phyloP scores from a whole-genome alignment of 2,329 filamentous ascomycete species.

The Cordyceps cicadae region DNA sequence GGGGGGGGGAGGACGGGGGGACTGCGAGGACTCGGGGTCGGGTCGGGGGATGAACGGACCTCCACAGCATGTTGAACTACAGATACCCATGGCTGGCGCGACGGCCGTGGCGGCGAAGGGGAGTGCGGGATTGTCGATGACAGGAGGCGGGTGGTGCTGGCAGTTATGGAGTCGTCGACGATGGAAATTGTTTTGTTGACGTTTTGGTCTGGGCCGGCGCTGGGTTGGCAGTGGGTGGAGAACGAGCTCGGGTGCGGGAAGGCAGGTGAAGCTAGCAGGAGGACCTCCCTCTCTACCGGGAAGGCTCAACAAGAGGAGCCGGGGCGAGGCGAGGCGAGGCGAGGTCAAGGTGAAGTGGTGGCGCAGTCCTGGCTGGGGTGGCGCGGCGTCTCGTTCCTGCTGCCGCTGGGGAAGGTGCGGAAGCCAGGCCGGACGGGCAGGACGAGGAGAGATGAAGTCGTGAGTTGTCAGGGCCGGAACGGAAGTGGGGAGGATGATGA shows the following conservation, averaged over 20 bases:
- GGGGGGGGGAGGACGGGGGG: neutral
- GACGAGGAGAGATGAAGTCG: neutral
- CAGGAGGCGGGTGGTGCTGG: neutral
- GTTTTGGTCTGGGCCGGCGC: slow-evolving; percentile 6
- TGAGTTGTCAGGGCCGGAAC: neutral
- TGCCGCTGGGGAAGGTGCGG: neutral
- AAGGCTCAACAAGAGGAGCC: neutral
- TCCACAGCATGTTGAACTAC: slow-evolving; percentile 52
- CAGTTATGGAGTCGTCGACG: neutral
- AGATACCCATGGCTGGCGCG: slow-evolving; percentile 48
- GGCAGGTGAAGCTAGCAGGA: slow-evolving; percentile 2
- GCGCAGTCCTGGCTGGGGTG: neutral
- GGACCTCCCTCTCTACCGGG: too few relatives aligned
- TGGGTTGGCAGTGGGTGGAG: slow-evolving; percentile 1
- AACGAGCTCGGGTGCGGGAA: slow-evolving; percentile 3
- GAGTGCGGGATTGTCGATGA: slow-evolving; percentile 4
- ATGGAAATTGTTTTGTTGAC: slow-evolving; percentile 8
- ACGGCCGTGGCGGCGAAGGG: slow-evolving; percentile 12
- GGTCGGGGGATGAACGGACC: slow-evolving; percentile 20
- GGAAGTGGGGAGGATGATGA: neutral
- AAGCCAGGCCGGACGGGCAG: neutral
- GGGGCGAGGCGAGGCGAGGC: too few relatives aligned
- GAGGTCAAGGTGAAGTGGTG: too few relatives aligned
- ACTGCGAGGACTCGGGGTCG: neutral
- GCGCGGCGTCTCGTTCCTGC: slow-evolving; percentile 6